Evolutionary conservation across 1,284 basidiomycete genomes (phyloP).

Genomic region (Leccinum griseonigrum): DNA sequence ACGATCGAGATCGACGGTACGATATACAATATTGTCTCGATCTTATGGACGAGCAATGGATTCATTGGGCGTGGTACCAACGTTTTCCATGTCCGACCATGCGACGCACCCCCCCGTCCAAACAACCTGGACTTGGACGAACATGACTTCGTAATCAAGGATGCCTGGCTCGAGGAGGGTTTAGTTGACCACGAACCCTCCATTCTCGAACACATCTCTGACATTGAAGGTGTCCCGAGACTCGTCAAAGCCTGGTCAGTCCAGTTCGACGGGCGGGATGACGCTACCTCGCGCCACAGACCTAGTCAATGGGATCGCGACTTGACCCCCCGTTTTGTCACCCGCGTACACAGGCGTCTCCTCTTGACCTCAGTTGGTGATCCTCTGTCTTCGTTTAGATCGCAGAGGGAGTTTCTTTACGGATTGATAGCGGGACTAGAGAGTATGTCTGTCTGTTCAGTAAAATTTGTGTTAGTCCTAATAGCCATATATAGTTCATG

Average conservation of each 20-base stretch:
- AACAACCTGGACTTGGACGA: not conserved
- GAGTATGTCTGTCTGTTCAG: not conserved
- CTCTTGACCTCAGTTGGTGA: not conserved
- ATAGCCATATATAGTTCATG: not conserved
- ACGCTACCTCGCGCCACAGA: not conserved
- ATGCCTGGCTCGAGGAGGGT: not conserved
- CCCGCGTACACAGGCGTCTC: not conserved
- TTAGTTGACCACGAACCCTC: not conserved
- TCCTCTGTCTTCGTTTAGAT: not conserved
- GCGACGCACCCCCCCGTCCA: not conserved
- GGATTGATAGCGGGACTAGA: not conserved
- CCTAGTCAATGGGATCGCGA: not conserved
- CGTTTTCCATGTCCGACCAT: not conserved
- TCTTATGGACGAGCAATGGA: not conserved
- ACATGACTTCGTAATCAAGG: not conserved
- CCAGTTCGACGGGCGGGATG: not conserved
- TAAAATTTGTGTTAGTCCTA: not conserved
- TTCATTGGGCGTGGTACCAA: not conserved
- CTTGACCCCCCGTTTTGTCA: not conserved
- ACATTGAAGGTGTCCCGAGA: not conserved
- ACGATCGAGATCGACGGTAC: not conserved
- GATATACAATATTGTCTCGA: not conserved
- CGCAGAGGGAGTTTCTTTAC: not conserved
- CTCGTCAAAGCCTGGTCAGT: not conserved
- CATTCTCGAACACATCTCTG: not conserved